Evolutionary conservation across 805 yeast genomes (phyloP).

Genomic region (Lipomyces spencermartinsiae): DNA sequence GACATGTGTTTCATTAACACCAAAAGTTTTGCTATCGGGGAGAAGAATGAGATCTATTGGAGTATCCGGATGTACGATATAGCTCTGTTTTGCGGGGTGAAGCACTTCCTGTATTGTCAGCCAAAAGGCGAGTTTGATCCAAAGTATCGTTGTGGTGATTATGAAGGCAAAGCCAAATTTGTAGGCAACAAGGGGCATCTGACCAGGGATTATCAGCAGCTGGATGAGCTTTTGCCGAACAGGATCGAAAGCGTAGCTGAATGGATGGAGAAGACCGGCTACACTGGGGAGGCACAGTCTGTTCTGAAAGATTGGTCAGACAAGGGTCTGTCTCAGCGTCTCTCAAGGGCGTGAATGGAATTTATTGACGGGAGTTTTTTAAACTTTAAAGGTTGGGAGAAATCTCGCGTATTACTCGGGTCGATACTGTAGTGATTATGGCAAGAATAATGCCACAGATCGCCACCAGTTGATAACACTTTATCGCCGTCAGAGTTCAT

Average conservation of each 20-base stretch:
- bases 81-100: neutral
- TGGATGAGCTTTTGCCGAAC: neutral
- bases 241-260: constrained; percentile 1
- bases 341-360: too few species aligned
- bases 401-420: too few species aligned
- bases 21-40: neutral
- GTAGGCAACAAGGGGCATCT: neutral
- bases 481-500: too few species aligned
- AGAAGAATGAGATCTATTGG: constrained; percentile 3
- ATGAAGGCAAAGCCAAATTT: neutral
- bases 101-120: neutral
- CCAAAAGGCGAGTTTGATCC: neutral
- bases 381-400: too few species aligned
- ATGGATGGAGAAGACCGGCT: neutral
- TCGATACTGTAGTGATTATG: too few species aligned
- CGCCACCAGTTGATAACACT: too few species aligned
- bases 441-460: too few species aligned
- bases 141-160: neutral
- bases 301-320: neutral
- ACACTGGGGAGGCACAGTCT: neutral
- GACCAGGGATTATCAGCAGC: constrained; percentile 1
- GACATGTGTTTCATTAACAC: neutral
- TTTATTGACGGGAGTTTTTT: too few species aligned
- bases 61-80: neutral
- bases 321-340: too few species aligned